phyloP scores from a whole-genome alignment of 2,329 filamentous ascomycete species.

The Westerdykella aurantiaca region DNA sequence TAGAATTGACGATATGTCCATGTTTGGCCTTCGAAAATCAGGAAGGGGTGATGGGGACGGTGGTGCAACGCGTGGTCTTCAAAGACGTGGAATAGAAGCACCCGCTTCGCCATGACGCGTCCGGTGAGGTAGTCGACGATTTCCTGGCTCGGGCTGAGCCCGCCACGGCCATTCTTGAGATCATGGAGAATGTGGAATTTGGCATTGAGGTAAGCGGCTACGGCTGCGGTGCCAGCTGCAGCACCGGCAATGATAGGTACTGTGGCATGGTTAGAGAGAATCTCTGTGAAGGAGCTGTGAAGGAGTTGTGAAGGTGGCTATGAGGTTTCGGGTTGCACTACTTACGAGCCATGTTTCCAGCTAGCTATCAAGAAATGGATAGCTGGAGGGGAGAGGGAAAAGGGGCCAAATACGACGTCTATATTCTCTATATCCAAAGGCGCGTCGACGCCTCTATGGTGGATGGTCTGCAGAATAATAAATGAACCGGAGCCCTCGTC shows the following conservation, averaged over 20 bases:
- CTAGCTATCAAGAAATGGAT: neutral
- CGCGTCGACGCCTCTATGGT: neutral
- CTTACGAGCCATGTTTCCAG: constrained; percentile 3
- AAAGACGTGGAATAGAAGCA: constrained; percentile 27
- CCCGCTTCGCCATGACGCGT: constrained; percentile 14
- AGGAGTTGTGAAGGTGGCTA: too few relatives aligned
- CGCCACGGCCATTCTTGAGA: constrained; percentile 14
- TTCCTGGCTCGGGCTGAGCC: constrained; percentile 11
- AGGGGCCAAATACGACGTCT: neutral
- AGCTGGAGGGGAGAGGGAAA: too few relatives aligned
- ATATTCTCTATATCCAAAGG: neutral
- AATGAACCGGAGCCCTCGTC: neutral
- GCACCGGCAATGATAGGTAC: constrained; percentile 25
- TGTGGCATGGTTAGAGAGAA: constrained; percentile 2
- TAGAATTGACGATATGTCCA: constrained; percentile 34
- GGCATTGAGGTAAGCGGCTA: constrained; percentile 34
- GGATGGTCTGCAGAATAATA: neutral
- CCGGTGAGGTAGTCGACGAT: constrained; percentile 15
- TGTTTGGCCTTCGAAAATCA: constrained; percentile 33
- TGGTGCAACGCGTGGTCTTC: constrained; percentile 36
- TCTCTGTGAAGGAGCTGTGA: neutral
- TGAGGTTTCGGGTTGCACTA: neutral
- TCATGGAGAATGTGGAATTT: constrained; percentile 31
- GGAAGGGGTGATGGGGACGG: constrained; percentile 25
- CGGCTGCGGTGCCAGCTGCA: constrained; percentile 5